A percentile compares a stretch with the other conserved stretches of the same genome.
Conservation (phyloP, 441 rosid species). For the Syzygium malaccense region DNA sequence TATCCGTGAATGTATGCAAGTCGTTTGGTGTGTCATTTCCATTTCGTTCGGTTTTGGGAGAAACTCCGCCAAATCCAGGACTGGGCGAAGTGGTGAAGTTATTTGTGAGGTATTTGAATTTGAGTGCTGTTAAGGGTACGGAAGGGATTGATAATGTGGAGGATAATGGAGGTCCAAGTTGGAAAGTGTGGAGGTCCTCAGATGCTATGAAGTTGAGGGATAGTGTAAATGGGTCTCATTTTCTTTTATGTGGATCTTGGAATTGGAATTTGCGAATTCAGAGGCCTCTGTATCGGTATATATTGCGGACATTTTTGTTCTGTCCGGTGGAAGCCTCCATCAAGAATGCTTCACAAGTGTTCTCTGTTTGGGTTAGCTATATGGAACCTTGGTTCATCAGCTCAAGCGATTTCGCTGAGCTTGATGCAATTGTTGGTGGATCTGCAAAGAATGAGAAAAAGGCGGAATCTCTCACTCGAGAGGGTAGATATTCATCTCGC, state of each 20-base stretch:
- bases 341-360: slow-evolving; percentile 74
- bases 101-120: slow-evolving; percentile 72
- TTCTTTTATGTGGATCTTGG: slow-evolving; percentile 43
- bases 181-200: slow-evolving; percentile 37
- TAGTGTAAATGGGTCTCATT: slow-evolving; percentile 9
- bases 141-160: slow-evolving; percentile 27
- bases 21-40: slow-evolving; percentile 56
- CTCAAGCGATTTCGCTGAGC: slow-evolving; percentile 52
- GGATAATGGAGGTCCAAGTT: slow-evolving; percentile 27
- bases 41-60: slow-evolving; percentile 42
- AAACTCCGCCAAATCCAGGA: slow-evolving; percentile 63
- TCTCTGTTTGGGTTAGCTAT: slow-evolving; percentile 68
- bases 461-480: slow-evolving; percentile 24
- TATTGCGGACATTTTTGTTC: slow-evolving; percentile 74
- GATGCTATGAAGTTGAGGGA: slow-evolving; percentile 36
- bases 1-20: slow-evolving; percentile 43
- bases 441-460: slow-evolving; percentile 29
- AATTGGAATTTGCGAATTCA: slow-evolving; percentile 62
- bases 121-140: slow-evolving; percentile 34
- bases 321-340: slow-evolving; percentile 62
- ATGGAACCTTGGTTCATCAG: slow-evolving; percentile 73
- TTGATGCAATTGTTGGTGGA: slow-evolving; percentile 39
- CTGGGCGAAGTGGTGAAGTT: slow-evolving; percentile 73
- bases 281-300: slow-evolving; percentile 71
- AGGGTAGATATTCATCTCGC: slow-evolving; percentile 38